Evolutionary conservation across 1,139 yeast genomes (phyloP), one percentile per base, ranked within the genome.

Genomic region (Saccharomyces uvarum): DNA sequence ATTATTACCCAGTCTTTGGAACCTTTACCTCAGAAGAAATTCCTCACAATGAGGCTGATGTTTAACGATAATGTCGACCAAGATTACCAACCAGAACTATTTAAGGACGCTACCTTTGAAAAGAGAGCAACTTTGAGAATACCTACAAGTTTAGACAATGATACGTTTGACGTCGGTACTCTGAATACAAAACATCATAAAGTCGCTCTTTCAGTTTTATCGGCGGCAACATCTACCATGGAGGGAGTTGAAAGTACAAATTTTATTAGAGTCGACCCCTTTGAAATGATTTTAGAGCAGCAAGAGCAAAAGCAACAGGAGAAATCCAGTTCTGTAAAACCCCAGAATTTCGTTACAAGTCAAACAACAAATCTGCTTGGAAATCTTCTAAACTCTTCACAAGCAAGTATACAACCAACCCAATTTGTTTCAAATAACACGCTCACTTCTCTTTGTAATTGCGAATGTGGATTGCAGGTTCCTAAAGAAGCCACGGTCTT

Each of bases 1-100:
- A 70, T 79, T 1, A 66, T 77, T n/a, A 79, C 84, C 0, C 85
- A 81, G 63, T 69, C 77, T 0, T 69, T 81, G 33, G 76, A 79
- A 24, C 75, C 80, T 0, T 63, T 80, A 41, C 84, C 84, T 0
- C 65, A 68, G 2, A 69, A 75, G 51, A 73, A 79, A 53, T 75
- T 60, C 52, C 61, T 80, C 41, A 70, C 78, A 0, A 72, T 82
- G 71, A 72, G 80, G 56, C 65, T 82, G 53, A 56, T 79, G 57
- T 81, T 76, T 61, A 79, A 76, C 56, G 79, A 78, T 3, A 56
- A 53, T 2, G 75, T 81, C 41, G 83, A 84, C 2, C 52, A 55
- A 0, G 67, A 70, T 38, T 80, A 77, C 58, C 82, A 80, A 59
- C 83, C 84, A 0, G 69, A 71, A 0, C 62, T 72, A 21, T 81